Evolutionary conservation across 208 protist species (phyloP).

Genomic region (Leishmania lainsoni): DNA sequence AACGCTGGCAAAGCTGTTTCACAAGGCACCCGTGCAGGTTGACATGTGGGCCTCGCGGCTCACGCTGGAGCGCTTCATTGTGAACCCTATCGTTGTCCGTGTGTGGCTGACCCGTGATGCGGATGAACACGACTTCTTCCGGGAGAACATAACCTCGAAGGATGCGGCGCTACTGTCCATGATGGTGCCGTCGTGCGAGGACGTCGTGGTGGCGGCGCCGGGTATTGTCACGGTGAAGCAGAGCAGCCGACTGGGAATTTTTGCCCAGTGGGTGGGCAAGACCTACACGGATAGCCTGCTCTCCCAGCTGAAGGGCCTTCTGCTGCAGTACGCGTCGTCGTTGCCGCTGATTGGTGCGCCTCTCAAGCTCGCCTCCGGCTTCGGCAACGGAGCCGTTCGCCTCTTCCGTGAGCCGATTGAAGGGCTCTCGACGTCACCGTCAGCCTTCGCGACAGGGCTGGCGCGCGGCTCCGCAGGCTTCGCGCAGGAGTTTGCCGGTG

Average conservation of each 20-base stretch:
- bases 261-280: conserved; percentile 74
- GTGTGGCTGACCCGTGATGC: conserved; percentile 83
- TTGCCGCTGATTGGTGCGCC: conserved; percentile 85
- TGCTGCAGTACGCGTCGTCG: conserved; percentile 90
- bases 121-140: conserved; percentile 81
- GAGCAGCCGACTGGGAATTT: conserved; percentile 54
- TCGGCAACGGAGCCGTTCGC: conserved; percentile 79
- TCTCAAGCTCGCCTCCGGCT: conserved; percentile 75
- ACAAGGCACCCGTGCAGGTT: conserved; percentile 51
- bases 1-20: conserved; percentile 43
- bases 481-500: conserved; percentile 66
- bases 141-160: conserved; percentile 63
- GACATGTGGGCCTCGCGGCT: conserved; percentile 69
- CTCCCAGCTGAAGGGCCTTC: conserved; percentile 63
- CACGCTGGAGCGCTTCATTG: conserved; percentile 82
- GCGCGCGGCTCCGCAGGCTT: conserved; percentile 75
- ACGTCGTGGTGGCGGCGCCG: conserved; percentile 73
- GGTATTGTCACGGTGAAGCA: conserved; percentile 72
- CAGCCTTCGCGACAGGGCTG: conserved; percentile 75
- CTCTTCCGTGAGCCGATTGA: conserved; percentile 84
- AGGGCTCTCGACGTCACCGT: conserved; percentile 71
- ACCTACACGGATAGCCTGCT: conserved; percentile 73
- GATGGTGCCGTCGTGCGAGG: conserved; percentile 81
- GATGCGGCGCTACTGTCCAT: conserved; percentile 84
- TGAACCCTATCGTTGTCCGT: conserved; percentile 84